Evolutionary conservation across 352 stramenopile genomes (phyloP).

Genomic region (Phytopythium helicoides): DNA sequence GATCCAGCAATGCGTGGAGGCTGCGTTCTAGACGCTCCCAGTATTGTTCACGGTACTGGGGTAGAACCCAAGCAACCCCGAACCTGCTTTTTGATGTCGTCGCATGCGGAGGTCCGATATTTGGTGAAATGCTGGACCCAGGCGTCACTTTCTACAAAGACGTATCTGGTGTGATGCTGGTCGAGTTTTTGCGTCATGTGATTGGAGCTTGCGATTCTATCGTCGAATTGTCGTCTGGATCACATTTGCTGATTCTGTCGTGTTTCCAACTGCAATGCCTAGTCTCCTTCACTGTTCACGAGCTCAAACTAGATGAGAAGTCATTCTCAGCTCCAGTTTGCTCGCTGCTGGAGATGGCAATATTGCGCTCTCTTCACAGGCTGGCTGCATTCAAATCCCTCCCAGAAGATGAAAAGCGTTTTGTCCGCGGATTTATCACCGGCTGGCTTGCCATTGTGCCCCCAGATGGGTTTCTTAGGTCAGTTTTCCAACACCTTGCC

Average conservation of each 20-base stretch:
- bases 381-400: conserved; percentile 13
- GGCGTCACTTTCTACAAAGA: conserved; percentile 6
- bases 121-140: conserved; percentile 31
- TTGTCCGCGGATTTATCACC: conserved; percentile 27
- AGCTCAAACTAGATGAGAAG: conserved; percentile 11
- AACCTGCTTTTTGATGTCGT: conserved; percentile 9
- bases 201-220: conserved; percentile 20
- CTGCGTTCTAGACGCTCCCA: conserved; percentile 12
- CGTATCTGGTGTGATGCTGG: conserved; percentile 6
- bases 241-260: conserved; percentile 16
- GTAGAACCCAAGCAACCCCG: too few relatives aligned
- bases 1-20: neutral
- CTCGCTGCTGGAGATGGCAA: conserved; percentile 26
- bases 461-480: neutral
- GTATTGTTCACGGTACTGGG: too few relatives aligned
- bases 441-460: conserved; percentile 21
- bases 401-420: conserved; percentile 7
- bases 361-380: conserved; percentile 33
- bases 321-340: conserved; percentile 6
- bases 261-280: conserved; percentile 41
- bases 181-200: conserved; percentile 24
- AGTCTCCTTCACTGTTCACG: conserved; percentile 9
- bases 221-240: conserved; percentile 17
- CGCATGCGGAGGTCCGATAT: conserved; percentile 26
- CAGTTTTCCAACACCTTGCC: too few relatives aligned